Base-by-base conservation (phyloP, 2,329 filamentous ascomycete genomes). In the Cadophora luteo-olivacea region DNA sequence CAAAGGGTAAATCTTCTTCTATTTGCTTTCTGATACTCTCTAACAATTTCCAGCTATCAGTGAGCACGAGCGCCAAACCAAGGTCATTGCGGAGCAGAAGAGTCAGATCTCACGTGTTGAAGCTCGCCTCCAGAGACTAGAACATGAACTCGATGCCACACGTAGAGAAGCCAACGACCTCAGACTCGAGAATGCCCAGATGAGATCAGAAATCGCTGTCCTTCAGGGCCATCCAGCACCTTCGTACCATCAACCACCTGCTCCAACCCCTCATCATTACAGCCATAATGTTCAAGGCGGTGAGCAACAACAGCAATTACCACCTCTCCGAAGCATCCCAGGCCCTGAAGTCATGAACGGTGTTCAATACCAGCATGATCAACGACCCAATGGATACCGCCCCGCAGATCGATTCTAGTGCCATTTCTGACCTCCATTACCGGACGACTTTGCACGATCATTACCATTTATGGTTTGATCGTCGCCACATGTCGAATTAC, bases 261-360 rank as follows among this genome's bases (percentile, higher is more conserved):
- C 68, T n/a, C 57, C 45, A 52, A 52, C 63, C n/a, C 16, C 60
- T 52, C 71, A 68, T 49, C 66, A 16, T 57, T 66, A 68, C n/a
- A 36, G 51, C 4, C 72, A 70, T 54, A 64, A 55, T 19, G 64
- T 73, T 16, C 70, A 66, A 65, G 64, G 69, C 16, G 65, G 70
- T 7, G 74, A 75, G 52, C 72, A 73, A 73, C 79, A 90, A 45
- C 72, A 71, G 61, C 72, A 76, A 73, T 78, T 90, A 36, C 87
- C 87, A 14, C 87, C 87, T 1, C 80, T 90, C 45, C 82, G 87
- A 12, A 83, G 84, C 19, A 73, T 74, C 36, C 60, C 65, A 24
- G 71, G 64, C 38, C 84, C 87, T 1, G 88, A 90, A 25, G 86
- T 86, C 0, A 91, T 91, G 88, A 89, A 86, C 1, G 88, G 88